Percentiles rank a stretch among this genome's conserved stretches.
Conservation (phyloP, 1,284 basidiomycete genomes). For the Gyrodon tennesseensis region DNA sequence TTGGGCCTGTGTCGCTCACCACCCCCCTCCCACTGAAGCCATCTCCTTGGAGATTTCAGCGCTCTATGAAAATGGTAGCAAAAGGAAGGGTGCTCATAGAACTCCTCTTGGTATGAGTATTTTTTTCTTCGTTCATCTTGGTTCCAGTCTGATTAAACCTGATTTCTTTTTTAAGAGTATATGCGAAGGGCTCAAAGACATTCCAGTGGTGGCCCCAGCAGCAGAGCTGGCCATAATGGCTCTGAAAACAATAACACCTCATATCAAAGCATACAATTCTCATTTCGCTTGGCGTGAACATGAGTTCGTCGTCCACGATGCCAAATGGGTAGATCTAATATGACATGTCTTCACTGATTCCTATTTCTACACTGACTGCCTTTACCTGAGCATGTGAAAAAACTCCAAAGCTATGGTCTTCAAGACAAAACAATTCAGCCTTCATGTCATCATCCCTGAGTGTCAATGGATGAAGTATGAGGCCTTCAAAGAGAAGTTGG, state of each 20-base stretch:
- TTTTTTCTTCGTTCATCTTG: neutral
- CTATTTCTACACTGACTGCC: neutral
- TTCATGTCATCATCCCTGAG: neutral
- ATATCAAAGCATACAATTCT: neutral
- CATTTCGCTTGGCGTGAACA: neutral
- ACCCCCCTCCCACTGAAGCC: neutral
- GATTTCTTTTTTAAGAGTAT: neutral
- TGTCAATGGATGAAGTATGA: neutral
- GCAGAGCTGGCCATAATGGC: neutral
- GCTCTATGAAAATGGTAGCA: neutral
- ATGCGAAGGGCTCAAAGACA: neutral
- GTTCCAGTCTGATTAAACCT: neutral
- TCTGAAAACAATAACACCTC: neutral
- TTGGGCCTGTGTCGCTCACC: neutral
- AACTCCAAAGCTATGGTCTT: neutral
- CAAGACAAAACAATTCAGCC: constrained; percentile 1
- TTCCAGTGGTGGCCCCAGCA: neutral
- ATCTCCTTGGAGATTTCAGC: constrained; percentile 2
- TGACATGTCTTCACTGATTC: neutral
- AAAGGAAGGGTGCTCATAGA: neutral
- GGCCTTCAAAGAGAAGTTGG: neutral
- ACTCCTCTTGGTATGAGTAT: neutral
- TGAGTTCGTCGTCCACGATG: neutral
- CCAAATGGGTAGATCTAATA: neutral
- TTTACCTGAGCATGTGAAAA: neutral